Conservation (phyloP, 2,329 filamentous ascomycete species). For the Scedosporium apiospermum region DNA sequence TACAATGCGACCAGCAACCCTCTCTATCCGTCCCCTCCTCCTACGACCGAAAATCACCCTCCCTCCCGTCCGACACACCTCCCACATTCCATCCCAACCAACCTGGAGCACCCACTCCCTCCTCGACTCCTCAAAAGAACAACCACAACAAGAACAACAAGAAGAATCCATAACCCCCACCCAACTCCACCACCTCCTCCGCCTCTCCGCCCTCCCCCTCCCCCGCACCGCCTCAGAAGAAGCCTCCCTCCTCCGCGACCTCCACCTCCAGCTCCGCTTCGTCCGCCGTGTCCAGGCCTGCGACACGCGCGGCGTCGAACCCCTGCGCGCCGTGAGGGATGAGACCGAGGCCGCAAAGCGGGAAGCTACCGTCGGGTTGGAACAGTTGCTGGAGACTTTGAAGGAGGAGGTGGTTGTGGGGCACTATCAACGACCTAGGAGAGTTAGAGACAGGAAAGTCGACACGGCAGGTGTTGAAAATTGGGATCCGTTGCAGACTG, state of each 20-base stretch:
- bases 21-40: not conserved
- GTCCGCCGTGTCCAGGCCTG: constrained; percentile 75
- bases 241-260: constrained; percentile 58
- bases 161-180: constrained; percentile 45
- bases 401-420: constrained; percentile 53
- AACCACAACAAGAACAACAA: not conserved
- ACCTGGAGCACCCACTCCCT: constrained; percentile 79
- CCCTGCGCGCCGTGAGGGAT: constrained; percentile 71
- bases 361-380: constrained; percentile 50
- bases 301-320: constrained; percentile 62
- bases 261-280: constrained; percentile 80
- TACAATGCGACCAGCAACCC: not conserved
- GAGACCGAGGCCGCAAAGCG: constrained; percentile 57
- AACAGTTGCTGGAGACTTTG: constrained; percentile 46
- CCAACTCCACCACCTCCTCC: constrained; percentile 75
- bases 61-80: constrained; percentile 10
- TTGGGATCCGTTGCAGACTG: constrained; percentile 63
- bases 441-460: constrained; percentile 19
- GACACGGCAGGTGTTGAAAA: constrained; percentile 42
- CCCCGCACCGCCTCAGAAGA: constrained; percentile 43
- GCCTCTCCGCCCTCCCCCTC: constrained; percentile 76
- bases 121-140: constrained; percentile 27
- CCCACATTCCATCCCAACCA: constrained; percentile 55
- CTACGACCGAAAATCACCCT: constrained; percentile 4
- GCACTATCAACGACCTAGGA: constrained; percentile 34